Evolutionary conservation across 1,284 basidiomycete species (phyloP).

Genomic region (Tylopilus sp.): DNA sequence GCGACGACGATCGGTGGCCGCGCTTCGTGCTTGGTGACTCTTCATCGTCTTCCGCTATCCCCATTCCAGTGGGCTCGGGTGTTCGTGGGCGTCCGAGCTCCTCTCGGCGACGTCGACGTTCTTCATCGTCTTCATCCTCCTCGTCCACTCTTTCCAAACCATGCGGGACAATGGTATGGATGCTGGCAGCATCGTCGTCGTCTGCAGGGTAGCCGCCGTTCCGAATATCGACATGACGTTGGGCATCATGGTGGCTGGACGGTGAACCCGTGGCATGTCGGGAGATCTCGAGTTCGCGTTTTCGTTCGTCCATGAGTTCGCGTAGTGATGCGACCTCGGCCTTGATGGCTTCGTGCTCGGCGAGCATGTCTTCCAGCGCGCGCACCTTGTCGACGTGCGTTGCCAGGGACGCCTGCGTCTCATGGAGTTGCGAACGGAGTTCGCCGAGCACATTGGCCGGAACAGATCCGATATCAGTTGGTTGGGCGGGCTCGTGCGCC

Average conservation of each 20-base stretch:
- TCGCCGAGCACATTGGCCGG: slow-evolving; percentile 32
- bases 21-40: slow-evolving; percentile 25
- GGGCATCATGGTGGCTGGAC: slow-evolving; percentile 24
- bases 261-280: slow-evolving; percentile 22
- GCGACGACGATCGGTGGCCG: slow-evolving; percentile 17
- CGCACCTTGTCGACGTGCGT: slow-evolving; percentile 84
- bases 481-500: slow-evolving; percentile 23
- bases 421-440: slow-evolving; percentile 80
- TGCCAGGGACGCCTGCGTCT: slow-evolving; percentile 80
- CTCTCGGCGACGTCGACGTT: slow-evolving; percentile 47
- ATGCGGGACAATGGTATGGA: slow-evolving; percentile 61
- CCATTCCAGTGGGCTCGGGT: slow-evolving; percentile 70
- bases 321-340: slow-evolving; percentile 72
- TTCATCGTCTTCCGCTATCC: slow-evolving; percentile 49
- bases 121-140: slow-evolving; percentile 63
- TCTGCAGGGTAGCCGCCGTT: slow-evolving; percentile 45
- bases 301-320: slow-evolving; percentile 64
- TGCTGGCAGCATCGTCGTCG: slow-evolving; percentile 55
- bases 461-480: slow-evolving; percentile 24
- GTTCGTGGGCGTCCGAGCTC: slow-evolving; percentile 67
- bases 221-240: slow-evolving; percentile 30
- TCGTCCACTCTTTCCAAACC: slow-evolving; percentile 73
- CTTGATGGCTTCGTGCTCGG: slow-evolving; percentile 86
- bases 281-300: slow-evolving; percentile 30
- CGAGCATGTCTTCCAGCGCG: slow-evolving; percentile 75